Base-by-base conservation (phyloP, 1,139 yeast genomes). In the Scheffersomyces stambukii region DNA sequence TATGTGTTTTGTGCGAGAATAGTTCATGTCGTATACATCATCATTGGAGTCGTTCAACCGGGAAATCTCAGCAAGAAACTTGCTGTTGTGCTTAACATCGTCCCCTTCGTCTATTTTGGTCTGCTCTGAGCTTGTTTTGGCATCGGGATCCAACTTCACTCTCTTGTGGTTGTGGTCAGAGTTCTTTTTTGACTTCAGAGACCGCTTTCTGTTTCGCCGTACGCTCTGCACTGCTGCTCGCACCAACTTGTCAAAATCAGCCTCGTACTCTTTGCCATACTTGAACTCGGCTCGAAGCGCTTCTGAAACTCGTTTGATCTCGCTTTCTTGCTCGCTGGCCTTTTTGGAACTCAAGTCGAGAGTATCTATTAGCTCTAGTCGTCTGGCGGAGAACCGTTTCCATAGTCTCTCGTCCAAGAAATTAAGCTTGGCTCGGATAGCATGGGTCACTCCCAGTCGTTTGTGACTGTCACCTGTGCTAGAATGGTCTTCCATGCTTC, bases 321-420 rank as follows among this genome's bases (percentile, higher is more conserved):
- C 81, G 18, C 70, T 76, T 43, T 89, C 96, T 53, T 91, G 97
- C 52, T 91, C 97, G 33, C 89, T 77, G 1, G 97, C 97, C 59
- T 88, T 89, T 38, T 77, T 76, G 16, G 79, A 70, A 41, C 89
- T 77, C 33, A 91, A 63, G 30, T 80, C 81, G 43, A 86, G 65
- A 13, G 82, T 74, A 52, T 89, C 96, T 23, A 91, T 91, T 33
- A 91, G 65, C 55, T 88, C 96, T 23, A 91, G 64, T 40, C 98
- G 62, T 34, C 97, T 65, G 2, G 95, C 88, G 8, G 94, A 82
- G 50, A 91, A 89, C 45, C 79, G 73, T 49, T 84, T 85, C 98
- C 98, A 91, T 35, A 72, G 67, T 29, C 77, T 64, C 41, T 86
- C 95, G 52, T 91, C 96, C 13, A 63, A 65, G 54, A 91, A 91